Percentiles rank a stretch among this genome's conserved stretches.
These are phyloP conservation scores for Lavandula angustifolia DNA, from an alignment of 257 asterid species.

Conservation along the genomic window DNA sequence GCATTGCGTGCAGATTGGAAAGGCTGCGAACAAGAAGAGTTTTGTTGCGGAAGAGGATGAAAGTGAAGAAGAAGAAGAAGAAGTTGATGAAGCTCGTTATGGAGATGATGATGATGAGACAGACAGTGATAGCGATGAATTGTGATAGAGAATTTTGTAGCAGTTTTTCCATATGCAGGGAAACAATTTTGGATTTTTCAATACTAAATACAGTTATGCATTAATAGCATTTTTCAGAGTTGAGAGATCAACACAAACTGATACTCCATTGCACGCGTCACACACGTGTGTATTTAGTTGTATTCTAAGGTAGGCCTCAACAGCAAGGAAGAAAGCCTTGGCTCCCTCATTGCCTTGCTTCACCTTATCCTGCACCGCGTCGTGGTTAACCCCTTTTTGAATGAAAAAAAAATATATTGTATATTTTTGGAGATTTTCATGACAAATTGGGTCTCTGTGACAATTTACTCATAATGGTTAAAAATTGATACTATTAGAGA, in stretches of 20 bases:
- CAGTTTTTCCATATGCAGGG: neutral
- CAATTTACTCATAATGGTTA: constrained; percentile 33
- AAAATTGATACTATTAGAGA: neutral
- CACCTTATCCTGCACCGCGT: constrained; percentile 36
- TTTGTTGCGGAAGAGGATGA: constrained; percentile 32
- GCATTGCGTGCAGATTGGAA: constrained; percentile 50
- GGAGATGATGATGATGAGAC: constrained; percentile 68
- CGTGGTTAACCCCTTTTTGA: constrained; percentile 37
- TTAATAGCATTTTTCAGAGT: too few relatives aligned
- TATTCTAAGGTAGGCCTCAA: constrained; percentile 47
- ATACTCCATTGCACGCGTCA: too few relatives aligned
- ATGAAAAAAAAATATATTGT: too few relatives aligned
- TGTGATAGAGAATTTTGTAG: constrained; percentile 27
- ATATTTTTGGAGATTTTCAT: too few relatives aligned
- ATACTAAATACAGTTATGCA: too few relatives aligned
- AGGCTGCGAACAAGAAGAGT: constrained; percentile 46
- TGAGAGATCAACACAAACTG: too few relatives aligned
- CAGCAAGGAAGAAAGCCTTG: constrained; percentile 34
- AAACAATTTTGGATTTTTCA: too few relatives aligned
- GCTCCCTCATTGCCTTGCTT: constrained; percentile 40
- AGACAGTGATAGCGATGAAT: constrained; percentile 59
- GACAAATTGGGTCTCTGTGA: constrained; percentile 32
- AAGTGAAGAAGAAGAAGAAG: constrained; percentile 73
- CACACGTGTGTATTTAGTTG: neutral
- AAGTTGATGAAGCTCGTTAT: constrained; percentile 70